A percentile compares a stretch with the other conserved stretches of the same genome.
Conservation (phyloP, 495 filamentous ascomycete genomes). For the Lepraria neglecta region DNA sequence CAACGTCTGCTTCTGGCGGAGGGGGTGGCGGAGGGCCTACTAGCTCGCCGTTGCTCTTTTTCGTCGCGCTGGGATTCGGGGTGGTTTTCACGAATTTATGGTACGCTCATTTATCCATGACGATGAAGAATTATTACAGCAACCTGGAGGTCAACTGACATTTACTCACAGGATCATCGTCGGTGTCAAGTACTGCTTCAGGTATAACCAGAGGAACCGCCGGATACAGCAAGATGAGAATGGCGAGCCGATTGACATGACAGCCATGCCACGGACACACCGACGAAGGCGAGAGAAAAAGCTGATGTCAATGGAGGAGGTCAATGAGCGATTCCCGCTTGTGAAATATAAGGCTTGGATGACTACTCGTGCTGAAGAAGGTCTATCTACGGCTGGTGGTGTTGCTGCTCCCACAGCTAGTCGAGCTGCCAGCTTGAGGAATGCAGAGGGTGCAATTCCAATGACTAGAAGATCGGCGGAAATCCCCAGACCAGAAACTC, state of each 20-base stretch:
- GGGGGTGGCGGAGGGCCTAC: conserved; percentile 47
- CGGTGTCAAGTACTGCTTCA: conserved; percentile 97
- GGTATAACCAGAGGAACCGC: conserved; percentile 92
- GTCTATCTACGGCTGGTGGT: conserved; percentile 76
- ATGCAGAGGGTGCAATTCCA: conserved; percentile 49
- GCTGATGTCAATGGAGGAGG: conserved; percentile 97
- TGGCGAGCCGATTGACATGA: conserved; percentile 77
- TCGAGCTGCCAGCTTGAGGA: conserved; percentile 58
- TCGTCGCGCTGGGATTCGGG: conserved; percentile 94
- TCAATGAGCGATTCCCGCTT: conserved; percentile 93
- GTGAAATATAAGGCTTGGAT: conserved; percentile 96
- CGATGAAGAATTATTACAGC: no score
- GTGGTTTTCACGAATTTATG: conserved; percentile 99
- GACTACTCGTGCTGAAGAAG: conserved; percentile 71
- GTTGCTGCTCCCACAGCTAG: conserved; percentile 65
- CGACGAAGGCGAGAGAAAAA: conserved; percentile 90
- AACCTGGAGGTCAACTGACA: not conserved
- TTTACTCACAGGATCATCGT: conserved; percentile 82
- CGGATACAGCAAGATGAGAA: conserved; percentile 71
- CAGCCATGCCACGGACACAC: conserved; percentile 66
- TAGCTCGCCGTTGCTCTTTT: conserved; percentile 90
- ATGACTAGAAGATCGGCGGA: conserved; percentile 34
- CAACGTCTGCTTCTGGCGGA: conserved; percentile 6
- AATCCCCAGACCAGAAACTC: conserved; percentile 19
- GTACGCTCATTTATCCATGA: conserved; percentile 44